Conservation (phyloP, 2,329 filamentous ascomycete genomes). For the Aureobasidium subglaciale region DNA sequence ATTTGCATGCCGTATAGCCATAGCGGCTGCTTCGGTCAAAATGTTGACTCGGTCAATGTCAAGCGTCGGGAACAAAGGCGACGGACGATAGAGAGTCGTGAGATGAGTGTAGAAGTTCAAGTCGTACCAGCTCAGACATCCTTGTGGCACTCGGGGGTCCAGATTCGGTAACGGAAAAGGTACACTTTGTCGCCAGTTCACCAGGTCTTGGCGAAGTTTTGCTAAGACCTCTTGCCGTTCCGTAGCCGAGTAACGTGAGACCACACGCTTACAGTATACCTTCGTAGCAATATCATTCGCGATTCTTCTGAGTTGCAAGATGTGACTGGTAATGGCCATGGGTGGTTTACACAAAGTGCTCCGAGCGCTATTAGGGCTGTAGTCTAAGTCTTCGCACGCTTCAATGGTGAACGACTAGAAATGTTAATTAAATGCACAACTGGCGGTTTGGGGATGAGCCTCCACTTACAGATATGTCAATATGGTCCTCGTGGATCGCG, state of each 20-base stretch:
- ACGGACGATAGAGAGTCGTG: slow-evolving; percentile 40
- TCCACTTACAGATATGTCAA: slow-evolving; percentile 29
- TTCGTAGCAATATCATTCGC: slow-evolving; percentile 35
- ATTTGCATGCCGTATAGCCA: slow-evolving; percentile 38
- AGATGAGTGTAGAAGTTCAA: slow-evolving; percentile 44
- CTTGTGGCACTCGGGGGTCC: slow-evolving; percentile 33
- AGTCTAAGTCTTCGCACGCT: slow-evolving; percentile 30
- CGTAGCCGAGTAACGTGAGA: neutral
- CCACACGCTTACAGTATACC: slow-evolving; percentile 32
- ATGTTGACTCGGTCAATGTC: slow-evolving; percentile 32
- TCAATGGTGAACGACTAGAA: slow-evolving; percentile 31
- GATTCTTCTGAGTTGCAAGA: slow-evolving; percentile 35
- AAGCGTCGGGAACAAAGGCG: slow-evolving; percentile 35
- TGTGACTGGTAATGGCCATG: slow-evolving; percentile 34
- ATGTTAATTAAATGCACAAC: neutral
- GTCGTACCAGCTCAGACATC: slow-evolving; percentile 41
- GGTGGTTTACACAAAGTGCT: slow-evolving; percentile 23
- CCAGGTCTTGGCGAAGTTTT: slow-evolving; percentile 34
- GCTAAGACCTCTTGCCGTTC: slow-evolving; percentile 23
- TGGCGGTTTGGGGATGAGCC: no score
- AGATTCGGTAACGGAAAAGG: slow-evolving; percentile 22
- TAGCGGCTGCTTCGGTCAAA: slow-evolving; percentile 35
- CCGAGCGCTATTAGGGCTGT: neutral
- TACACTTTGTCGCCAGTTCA: slow-evolving; percentile 36
- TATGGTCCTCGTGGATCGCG: slow-evolving; percentile 41